Base-by-base conservation (phyloP, 352 stramenopile genomes). In the Phytopythium delawarense region DNA sequence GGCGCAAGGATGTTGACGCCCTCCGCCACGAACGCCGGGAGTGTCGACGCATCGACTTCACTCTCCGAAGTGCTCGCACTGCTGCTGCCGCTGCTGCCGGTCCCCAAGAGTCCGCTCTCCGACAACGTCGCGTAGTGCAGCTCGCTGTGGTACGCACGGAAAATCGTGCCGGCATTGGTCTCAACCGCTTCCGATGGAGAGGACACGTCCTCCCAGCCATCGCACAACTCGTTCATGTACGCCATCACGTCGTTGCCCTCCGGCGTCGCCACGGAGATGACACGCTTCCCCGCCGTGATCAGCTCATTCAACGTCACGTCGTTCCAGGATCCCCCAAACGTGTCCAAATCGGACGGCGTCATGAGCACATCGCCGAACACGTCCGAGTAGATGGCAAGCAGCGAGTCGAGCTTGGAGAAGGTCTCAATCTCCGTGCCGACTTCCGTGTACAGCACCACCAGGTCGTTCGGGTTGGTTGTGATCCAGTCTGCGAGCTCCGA, bases 401-500 rank as follows among this genome's bases (percentile, higher is more conserved):
- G 65, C n/a, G 72, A 59, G n/a, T 81, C 71, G 3, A 61, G 57
- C 64, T 81, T 79, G 15, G 67, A 74, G 42, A 79, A 84, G 13
- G 65, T 66, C 20, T 59, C 59, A 12, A 87, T 51, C 58, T 91
- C 81, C 13, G 56, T 63, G 9, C 72, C 70, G 16, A 87, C 67
- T 40, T 91, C 79, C 2, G 81, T 75, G 70, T 89, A 89, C 16
- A 89, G 53, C 20, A 89, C 62, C 12, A 87, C 25, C 8, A 87
- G 65, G 0, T 89, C 80, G 40, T 59, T 68, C 21, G 77, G 63
- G 55, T 80, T 74, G 20, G 61, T 63, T 54, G 81, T 70, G 59
- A 95, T 54, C 87, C 87, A 93, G 30, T 67, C 64, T 4, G 76
- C 71, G 30, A 95, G 45, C 45, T 92, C 87, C 8, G 65, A 63